phyloP scores from a whole-genome alignment of 2,329 filamentous ascomycete species.

The Davidsoniella virescens region DNA sequence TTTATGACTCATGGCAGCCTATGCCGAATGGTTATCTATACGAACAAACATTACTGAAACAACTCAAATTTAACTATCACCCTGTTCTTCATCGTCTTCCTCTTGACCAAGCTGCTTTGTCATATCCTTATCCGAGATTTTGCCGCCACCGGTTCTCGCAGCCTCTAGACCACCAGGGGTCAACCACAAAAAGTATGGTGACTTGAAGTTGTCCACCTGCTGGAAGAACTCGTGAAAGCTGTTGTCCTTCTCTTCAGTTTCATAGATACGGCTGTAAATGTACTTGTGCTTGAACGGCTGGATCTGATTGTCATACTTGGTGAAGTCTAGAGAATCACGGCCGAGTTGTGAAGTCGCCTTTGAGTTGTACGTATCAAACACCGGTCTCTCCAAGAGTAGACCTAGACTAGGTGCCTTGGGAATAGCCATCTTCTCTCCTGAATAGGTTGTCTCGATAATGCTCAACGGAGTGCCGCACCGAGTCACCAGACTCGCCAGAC shows the following conservation, averaged over 20 bases:
- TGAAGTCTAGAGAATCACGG: conserved; percentile 60
- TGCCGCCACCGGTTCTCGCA: conserved; percentile 26
- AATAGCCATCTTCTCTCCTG: conserved; percentile 58
- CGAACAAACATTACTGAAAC: neutral
- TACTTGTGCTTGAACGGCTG: conserved; percentile 78
- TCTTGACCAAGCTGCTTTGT: conserved; percentile 36
- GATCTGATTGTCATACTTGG: conserved; percentile 60
- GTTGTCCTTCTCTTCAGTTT: conserved; percentile 74
- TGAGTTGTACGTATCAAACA: conserved; percentile 80
- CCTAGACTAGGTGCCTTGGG: conserved; percentile 88
- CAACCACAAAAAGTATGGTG: conserved; percentile 58
- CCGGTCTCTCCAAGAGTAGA: conserved; percentile 72
- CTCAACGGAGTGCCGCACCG: conserved; percentile 63
- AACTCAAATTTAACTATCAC: conserved; percentile 22
- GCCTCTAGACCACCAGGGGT: conserved; percentile 52
- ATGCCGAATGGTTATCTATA: neutral
- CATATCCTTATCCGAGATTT: conserved; percentile 22
- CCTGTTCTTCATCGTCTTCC: conserved; percentile 32
- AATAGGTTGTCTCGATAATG: conserved; percentile 61
- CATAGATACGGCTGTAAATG: conserved; percentile 85
- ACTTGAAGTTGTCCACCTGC: conserved; percentile 59
- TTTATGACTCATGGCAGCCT: too few relatives aligned
- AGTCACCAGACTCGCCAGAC: conserved; percentile 71
- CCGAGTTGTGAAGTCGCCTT: conserved; percentile 47
- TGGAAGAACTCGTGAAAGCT: conserved; percentile 67